Percentiles rank a stretch among this genome's conserved stretches.
phyloP scores from a whole-genome alignment of 116 monocot genomes.

The Zostera marina region DNA sequence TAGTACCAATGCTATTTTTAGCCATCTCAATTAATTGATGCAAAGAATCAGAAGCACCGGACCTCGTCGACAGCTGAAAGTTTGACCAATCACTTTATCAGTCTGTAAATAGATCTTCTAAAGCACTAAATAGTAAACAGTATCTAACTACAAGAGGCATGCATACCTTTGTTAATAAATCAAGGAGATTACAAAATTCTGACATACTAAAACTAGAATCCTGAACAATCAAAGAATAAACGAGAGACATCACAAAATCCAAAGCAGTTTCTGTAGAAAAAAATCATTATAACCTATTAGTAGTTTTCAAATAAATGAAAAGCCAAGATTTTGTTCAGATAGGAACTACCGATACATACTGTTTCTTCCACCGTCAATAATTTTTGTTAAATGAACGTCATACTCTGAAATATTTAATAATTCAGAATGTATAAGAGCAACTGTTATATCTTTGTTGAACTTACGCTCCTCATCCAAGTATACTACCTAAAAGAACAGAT shows the following conservation, averaged over 20 bases:
- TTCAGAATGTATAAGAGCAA: slow-evolving; percentile 63
- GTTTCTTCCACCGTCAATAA: slow-evolving; percentile 89
- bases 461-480: slow-evolving; percentile 90
- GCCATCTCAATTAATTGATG: slow-evolving; percentile 72
- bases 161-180: slow-evolving; percentile 63
- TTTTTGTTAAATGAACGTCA: slow-evolving; percentile 80
- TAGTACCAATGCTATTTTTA: slow-evolving; percentile 23
- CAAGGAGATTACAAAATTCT: slow-evolving; percentile 71
- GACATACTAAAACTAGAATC: slow-evolving; percentile 50
- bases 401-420: slow-evolving; percentile 86
- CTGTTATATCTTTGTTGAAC: slow-evolving; percentile 77
- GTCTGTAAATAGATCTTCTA: neutral
- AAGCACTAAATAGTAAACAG: neutral
- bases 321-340: neutral
- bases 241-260: slow-evolving; percentile 72
- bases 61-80: slow-evolving; percentile 55
- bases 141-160: neutral
- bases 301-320: neutral
- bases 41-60: slow-evolving; percentile 76
- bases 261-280: slow-evolving; percentile 59
- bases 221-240: slow-evolving; percentile 48
- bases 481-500: slow-evolving; percentile 43
- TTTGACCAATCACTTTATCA: neutral
- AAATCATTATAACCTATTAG: neutral
- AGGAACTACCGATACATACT: slow-evolving; percentile 44